Base-by-base conservation (phyloP, 108 stramenopile species). In the Parietichytrium sp. region DNA sequence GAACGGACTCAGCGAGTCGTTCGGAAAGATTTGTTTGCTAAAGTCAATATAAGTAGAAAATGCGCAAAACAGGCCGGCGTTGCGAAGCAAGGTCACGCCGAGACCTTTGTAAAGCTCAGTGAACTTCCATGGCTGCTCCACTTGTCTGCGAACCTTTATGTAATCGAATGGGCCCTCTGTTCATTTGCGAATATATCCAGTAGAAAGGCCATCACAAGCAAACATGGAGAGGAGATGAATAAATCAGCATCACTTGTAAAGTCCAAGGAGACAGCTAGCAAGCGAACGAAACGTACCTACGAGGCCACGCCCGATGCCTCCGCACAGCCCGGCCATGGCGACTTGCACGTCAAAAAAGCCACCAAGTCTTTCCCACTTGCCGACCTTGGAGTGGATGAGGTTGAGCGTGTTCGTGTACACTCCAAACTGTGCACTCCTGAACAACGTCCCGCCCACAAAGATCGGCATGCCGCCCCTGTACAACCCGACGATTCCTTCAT, bases 341-440 rank as follows among this genome's bases (percentile, higher is more conserved):
- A 94, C 91, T 53, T 94, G 90, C 29, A 85, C 83, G 72, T 93
- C 91, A 0, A 83, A 7, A 27, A 93, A 82, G 51, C 88, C 82
- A 4, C 89, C 89, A 29, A 91, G 54, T 26, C 81, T 79, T 10
- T 33, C 38, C 20, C 45, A 42, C 48, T 86, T 83, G 18, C 87
- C 86, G 25, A 72, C 53, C 8, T 77, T 50, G 0, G 85, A 54
- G 45, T 89, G 91, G 31, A 94, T 54, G 26, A 82, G 54, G n/a
- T 61, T 80, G 18, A 88, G 81, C 26, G 87, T 88, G 10, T 48
- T 78, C 15, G 87, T 90, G 78, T 90, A 89, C n/a, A 92, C 88
- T 23, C 93, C 93, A 84, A 94, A 94, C 83, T 94, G 93, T 0
- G 93, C 93, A 38, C 91, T 91, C 54, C 93, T 79, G 89, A 93